Evolutionary conservation across 345 rosid genomes (phyloP).

Genomic region (Reutealis trisperma): DNA sequence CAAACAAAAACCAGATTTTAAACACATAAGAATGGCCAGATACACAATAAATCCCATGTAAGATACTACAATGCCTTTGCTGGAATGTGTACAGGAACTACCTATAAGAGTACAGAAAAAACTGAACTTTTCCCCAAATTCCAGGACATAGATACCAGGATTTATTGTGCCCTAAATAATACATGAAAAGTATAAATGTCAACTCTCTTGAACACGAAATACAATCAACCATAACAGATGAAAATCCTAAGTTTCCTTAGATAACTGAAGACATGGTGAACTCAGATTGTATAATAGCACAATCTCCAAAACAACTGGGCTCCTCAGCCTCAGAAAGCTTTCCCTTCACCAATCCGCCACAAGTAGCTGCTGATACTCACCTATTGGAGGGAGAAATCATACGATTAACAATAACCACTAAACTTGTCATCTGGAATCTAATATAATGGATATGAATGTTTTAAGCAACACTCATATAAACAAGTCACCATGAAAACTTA

Average conservation of each 20-base stretch:
- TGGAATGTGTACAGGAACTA: constrained; percentile 2
- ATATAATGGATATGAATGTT: constrained; percentile 10
- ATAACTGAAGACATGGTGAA: constrained; percentile 21
- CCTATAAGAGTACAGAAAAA: constrained; percentile 3
- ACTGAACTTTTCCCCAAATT: not conserved
- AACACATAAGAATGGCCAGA: no score
- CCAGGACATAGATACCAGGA: constrained; percentile 9
- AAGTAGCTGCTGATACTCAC: constrained; percentile 48
- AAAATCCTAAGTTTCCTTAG: constrained; percentile 17
- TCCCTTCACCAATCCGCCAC: constrained; percentile 45
- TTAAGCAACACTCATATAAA: constrained; percentile 21
- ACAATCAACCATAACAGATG: constrained; percentile 11
- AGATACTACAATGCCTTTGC: constrained; percentile 4
- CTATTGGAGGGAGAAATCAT: constrained; percentile 57
- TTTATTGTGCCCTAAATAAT: constrained; percentile 12
- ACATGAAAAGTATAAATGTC: constrained; percentile 10
- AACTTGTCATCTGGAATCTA: constrained; percentile 28
- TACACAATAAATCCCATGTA: not conserved
- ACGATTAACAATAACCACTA: constrained; percentile 35
- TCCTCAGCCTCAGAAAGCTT: constrained; percentile 34
- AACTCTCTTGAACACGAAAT: constrained; percentile 16
- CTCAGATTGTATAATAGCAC: constrained; percentile 30
- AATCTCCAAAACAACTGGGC: constrained; percentile 35
- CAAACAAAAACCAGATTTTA: not conserved
- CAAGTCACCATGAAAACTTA: constrained; percentile 28